These are phyloP conservation scores for Arthromyces matolae DNA, from an alignment of 768 basidiomycete species.

Conservation along the genomic window DNA sequence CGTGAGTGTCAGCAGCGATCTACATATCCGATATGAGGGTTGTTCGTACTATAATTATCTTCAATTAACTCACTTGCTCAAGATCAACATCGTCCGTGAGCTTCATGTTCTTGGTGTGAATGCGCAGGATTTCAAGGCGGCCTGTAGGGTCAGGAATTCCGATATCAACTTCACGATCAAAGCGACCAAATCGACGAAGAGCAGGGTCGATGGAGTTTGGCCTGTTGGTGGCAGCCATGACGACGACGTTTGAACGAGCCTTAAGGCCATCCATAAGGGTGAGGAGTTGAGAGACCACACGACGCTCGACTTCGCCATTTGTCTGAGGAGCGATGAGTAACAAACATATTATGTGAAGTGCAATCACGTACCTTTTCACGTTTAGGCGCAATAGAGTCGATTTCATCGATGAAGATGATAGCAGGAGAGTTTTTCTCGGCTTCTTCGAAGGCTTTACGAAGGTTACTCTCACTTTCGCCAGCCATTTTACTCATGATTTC, in stretches of 20 bases:
- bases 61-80: conserved; percentile 61
- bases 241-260: conserved; percentile 97
- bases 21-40: conserved; percentile 28
- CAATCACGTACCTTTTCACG: conserved; percentile 92
- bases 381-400: conserved; percentile 98
- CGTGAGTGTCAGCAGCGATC: conserved; percentile 99
- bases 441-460: conserved; percentile 98
- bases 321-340: too few relatives aligned
- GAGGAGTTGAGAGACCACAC: conserved; percentile 96
- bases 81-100: conserved; percentile 94
- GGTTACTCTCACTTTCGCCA: conserved; percentile 95
- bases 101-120: conserved; percentile 99
- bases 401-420: conserved; percentile 99
- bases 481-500: conserved; percentile 99
- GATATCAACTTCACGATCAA: conserved; percentile 99
- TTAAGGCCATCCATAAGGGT: conserved; percentile 99
- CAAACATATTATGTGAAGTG: too few relatives aligned
- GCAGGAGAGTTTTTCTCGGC: conserved; percentile 99
- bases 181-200: conserved; percentile 96
- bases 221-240: conserved; percentile 99
- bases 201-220: conserved; percentile 99
- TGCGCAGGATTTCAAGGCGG: conserved; percentile 96
- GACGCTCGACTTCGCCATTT: conserved; percentile 98
- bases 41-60: neutral
- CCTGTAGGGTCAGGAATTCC: conserved; percentile 99